Percentiles rank a stretch among this genome's conserved stretches.
phyloP scores from a whole-genome alignment of 192 early-diverging fungal species.

The Linnemannia elongata region DNA sequence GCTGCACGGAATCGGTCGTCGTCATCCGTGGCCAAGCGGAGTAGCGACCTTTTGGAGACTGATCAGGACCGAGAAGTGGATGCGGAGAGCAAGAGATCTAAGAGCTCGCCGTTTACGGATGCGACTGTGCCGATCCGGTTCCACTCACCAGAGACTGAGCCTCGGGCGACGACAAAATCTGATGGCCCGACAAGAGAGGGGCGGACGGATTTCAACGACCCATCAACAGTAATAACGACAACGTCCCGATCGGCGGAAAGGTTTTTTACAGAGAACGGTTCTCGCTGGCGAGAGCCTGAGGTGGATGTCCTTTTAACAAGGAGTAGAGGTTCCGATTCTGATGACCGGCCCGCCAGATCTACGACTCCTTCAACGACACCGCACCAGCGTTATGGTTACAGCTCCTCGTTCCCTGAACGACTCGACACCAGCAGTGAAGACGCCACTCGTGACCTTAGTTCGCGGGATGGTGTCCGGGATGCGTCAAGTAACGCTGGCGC shows the following conservation, averaged over 20 bases:
- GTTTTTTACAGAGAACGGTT: neutral
- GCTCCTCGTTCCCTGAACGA: neutral
- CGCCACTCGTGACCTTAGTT: neutral
- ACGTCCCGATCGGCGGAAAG: neutral
- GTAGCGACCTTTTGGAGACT: constrained; percentile 12
- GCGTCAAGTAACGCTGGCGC: neutral
- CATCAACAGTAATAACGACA: too few species aligned
- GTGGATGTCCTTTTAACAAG: neutral
- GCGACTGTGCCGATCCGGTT: constrained; percentile 36
- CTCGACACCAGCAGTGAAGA: neutral
- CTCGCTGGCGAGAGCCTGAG: neutral
- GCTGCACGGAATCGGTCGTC: neutral
- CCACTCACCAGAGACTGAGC: constrained; percentile 11
- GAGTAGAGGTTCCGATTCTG: neutral
- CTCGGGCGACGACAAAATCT: neutral
- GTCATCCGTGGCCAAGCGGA: neutral
- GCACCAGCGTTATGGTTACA: neutral
- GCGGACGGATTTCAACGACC: neutral
- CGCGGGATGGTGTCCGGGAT: neutral
- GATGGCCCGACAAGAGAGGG: neutral
- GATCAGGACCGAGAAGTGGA: constrained; percentile 10
- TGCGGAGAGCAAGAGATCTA: constrained; percentile 14
- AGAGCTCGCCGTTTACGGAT: constrained; percentile 39
- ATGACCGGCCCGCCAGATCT: neutral
- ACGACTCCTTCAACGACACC: neutral